A percentile compares a stretch with the other conserved stretches of the same genome.
These are phyloP conservation scores for Colletotrichum gloeosporioides DNA, from an alignment of 2,329 filamentous ascomycete species.

Conservation along the genomic window DNA sequence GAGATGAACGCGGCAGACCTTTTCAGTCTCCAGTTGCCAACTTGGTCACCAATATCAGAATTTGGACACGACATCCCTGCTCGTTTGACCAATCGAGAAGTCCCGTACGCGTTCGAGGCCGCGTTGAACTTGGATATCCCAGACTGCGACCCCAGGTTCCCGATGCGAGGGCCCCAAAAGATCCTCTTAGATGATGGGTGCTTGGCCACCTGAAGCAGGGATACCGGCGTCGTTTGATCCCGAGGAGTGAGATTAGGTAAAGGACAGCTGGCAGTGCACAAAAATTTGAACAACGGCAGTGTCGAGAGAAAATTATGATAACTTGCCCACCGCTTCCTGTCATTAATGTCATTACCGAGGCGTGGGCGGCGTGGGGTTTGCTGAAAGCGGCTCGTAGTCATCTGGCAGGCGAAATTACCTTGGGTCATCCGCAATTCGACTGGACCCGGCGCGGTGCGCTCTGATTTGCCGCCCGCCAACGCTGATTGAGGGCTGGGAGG, in stretches of 20 bases:
- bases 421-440: slow-evolving; percentile 21
- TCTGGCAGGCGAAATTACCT: slow-evolving; percentile 20
- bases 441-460: neutral
- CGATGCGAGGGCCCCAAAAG: neutral
- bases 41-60: neutral
- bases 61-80: slow-evolving; percentile 6
- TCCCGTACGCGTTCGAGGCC: neutral
- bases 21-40: neutral
- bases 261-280: neutral
- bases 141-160: slow-evolving; percentile 11
- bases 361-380: slow-evolving; percentile 15
- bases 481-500: neutral
- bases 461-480: slow-evolving; percentile 5
- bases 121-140: slow-evolving; percentile 10
- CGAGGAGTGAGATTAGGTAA: neutral
- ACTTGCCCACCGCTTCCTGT: slow-evolving; percentile 12
- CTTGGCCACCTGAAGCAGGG: slow-evolving; percentile 5
- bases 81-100: neutral
- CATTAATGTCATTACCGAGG: slow-evolving; percentile 20
- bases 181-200: neutral
- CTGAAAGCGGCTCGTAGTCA: slow-evolving; percentile 17
- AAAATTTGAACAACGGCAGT: slow-evolving; percentile 3
- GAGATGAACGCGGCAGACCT: slow-evolving; percentile 3
- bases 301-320: slow-evolving; percentile 2
- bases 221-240: neutral